Evolutionary conservation across 257 asterid species (phyloP).

Genomic region (Fraxinus pennsylvanica): DNA sequence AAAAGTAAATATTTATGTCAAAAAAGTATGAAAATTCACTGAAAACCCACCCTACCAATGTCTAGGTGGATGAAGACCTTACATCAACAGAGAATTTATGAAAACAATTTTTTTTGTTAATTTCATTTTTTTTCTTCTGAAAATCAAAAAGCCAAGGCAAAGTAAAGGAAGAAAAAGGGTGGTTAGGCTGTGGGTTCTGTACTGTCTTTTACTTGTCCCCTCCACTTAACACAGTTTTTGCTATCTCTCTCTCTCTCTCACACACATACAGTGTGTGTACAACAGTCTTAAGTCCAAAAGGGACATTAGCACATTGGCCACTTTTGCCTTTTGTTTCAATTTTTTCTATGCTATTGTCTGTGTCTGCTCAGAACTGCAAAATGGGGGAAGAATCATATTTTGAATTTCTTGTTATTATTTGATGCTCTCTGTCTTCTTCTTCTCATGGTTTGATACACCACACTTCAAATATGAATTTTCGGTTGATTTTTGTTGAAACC

Average conservation of each 20-base stretch:
- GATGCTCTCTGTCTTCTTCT: constrained; percentile 45
- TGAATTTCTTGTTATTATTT: constrained; percentile 78
- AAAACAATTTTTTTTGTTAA: constrained; percentile 21
- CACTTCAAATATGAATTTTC: constrained; percentile 30
- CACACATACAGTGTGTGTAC: constrained; percentile 23
- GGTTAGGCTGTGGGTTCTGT: constrained; percentile 82
- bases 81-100: constrained; percentile 8
- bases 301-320: constrained; percentile 63
- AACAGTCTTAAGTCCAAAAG: constrained; percentile 59
- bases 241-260: constrained; percentile 35
- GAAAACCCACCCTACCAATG: constrained; percentile 36
- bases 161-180: constrained; percentile 43
- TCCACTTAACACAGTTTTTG: constrained; percentile 71
- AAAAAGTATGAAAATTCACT: constrained; percentile 34
- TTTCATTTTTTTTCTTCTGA: background rate
- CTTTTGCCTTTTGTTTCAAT: constrained; percentile 72
- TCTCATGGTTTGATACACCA: constrained; percentile 25
- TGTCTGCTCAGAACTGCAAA: constrained; percentile 72
- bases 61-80: constrained; percentile 46
- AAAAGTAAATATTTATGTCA: background rate
- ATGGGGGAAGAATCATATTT: constrained; percentile 88
- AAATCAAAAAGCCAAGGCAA: constrained; percentile 47
- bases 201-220: constrained; percentile 95
- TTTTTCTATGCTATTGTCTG: constrained; percentile 74
- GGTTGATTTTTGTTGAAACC: constrained; percentile 30